Evolutionary conservation across 495 filamentous ascomycete genomes (phyloP), one percentile per base, ranked within the genome.

Genomic region (Hypoxylon cercidicola): DNA sequence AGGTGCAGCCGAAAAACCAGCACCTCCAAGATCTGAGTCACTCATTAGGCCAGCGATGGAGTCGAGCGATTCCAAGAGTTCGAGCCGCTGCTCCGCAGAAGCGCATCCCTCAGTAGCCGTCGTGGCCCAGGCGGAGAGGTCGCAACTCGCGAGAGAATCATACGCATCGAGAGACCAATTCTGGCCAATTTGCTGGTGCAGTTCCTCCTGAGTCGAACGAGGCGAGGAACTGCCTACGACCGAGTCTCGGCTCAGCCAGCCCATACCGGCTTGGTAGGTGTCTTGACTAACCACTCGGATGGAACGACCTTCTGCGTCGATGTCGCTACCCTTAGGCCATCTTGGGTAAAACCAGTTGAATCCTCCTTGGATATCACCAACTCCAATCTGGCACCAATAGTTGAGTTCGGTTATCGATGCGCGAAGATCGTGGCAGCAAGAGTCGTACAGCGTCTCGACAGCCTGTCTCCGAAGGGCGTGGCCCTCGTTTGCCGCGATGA

Each of bases 311-410:
- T 88, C 71, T 15, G 82, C 77, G 64, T 93, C 88, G 3, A 89
- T 66, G 69, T 93, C 91, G 3, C 78, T 71, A 0, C 89, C 88
- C 19, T 78, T 84, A 13, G 92, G 90, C 86, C 87, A 93, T 37
- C 86, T 82, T 51, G 82, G 88, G 75, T 85, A 90, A 56, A 95
- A 89, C 96, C 96, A 99, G 51, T 95, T 92, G 20, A 97, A 81
- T 1, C 94, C 93, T 1, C 91, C 89, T 71, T 90, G 91, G 12
- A 86, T 81, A 68, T 96, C 94, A n/a, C 96, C 96, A 21, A 98
- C 86, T 0, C 87, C 93, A 75, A 98, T 93, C 75, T 97, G 95
- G 69, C 96, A 98, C 93, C 93, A 97, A 74, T 95, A 96, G 63
- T 96, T 87, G 10, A 99, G 81, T 48, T 99, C 92, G 60, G 84